Evolutionary conservation across 1,284 basidiomycete genomes (phyloP), one percentile per base, ranked within the genome.

Genomic region (Microstroma glucosiphilum): DNA sequence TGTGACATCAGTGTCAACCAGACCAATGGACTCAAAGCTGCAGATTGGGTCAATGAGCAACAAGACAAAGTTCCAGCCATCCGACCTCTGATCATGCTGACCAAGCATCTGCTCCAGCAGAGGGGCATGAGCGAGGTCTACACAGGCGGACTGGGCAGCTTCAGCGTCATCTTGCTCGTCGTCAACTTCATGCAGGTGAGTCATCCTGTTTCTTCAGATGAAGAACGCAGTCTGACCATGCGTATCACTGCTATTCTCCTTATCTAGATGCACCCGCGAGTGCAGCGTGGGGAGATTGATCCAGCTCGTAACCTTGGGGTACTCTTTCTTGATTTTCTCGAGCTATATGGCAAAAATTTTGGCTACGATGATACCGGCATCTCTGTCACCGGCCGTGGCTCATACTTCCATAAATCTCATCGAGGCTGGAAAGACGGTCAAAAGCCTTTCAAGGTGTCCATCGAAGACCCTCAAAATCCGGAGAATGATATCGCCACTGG

Each of bases 71-170:
- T 91, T 75, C 86, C 86, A 37, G 90, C 90, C 0, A 81, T 94
- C 12, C 86, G 89, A 30, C 76, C 76, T 0, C 64, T 79, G n/a
- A 69, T 77, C 54, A 82, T 97, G 75, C 86, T 94, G 65, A 87
- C 90, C 73, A 98, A 98, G 81, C 86, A 88, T 4, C 94, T 96
- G 79, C 83, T 98, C 61, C 86, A 85, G 68, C 91, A 96, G 77
- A 83, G 94, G 43, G 87, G 86, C 26, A 91, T 97, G 91, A 97
- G 96, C 79, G 94, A 98, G 80, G 94, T 97, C 13, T 97, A 88
- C 79, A 90, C 89, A 0, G 94, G 96, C 11, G 94, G 96, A 0
- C 80, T 99, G 17, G 93, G 94, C 9, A 92, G 89, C 76, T 98
- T 96, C 79, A 88, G 89, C 66, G 91, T 96, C 68, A 92, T 96